phyloP scores from a whole-genome alignment of 305 asterid genomes.

The Andrographis paniculata region DNA sequence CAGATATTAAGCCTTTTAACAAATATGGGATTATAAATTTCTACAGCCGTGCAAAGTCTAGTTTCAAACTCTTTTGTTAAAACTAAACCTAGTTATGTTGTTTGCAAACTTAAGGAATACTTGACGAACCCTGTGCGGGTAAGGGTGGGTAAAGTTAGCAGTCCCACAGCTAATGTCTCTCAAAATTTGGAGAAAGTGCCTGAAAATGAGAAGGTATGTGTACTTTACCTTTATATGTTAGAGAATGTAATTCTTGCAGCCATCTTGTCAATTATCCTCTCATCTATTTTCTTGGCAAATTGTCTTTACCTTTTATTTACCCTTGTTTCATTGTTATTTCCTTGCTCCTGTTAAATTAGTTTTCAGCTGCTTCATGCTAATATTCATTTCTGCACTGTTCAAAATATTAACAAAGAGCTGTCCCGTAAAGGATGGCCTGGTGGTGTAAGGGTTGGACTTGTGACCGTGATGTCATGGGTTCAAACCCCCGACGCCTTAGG shows the following conservation, averaged over 20 bases:
- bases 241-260: not conserved
- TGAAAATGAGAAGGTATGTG: conserved; percentile 75
- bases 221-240: too few relatives aligned
- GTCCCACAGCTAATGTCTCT: conserved; percentile 82
- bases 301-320: not conserved
- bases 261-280: not conserved
- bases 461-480: too few relatives aligned
- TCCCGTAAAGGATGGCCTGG: too few relatives aligned
- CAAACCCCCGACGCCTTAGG: too few relatives aligned
- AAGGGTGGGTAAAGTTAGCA: conserved; percentile 88
- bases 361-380: not conserved
- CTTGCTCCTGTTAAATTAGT: not conserved
- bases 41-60: not conserved
- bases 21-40: not conserved
- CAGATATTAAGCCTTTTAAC: not conserved
- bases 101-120: conserved; percentile 42
- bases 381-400: too few relatives aligned
- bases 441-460: too few relatives aligned
- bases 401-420: too few relatives aligned
- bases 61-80: not conserved
- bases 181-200: conserved; percentile 77
- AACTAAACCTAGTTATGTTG: not conserved
- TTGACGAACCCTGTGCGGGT: conserved; percentile 72
- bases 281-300: not conserved
- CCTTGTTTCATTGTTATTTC: not conserved